phyloP scores from a whole-genome alignment of 1,284 basidiomycete species.

The Marasmius sp. region DNA sequence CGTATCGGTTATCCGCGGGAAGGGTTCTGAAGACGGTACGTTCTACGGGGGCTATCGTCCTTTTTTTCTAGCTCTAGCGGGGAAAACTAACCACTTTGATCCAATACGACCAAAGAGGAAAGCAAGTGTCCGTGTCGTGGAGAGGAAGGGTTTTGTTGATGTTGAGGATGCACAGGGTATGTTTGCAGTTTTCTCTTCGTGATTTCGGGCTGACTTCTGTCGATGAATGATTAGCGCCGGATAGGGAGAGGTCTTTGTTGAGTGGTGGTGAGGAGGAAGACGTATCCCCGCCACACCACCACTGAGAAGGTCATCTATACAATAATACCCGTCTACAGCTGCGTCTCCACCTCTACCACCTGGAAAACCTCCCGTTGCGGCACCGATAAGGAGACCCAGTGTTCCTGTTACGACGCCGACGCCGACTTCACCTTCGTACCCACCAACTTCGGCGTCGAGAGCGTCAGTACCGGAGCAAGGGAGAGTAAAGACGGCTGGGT shows the following conservation, averaged over 20 bases:
- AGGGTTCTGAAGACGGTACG: neutral
- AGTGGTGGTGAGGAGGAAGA: slow-evolving; percentile 31
- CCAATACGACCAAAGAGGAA: too few species aligned
- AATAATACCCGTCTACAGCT: neutral
- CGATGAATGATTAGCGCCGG: too few species aligned
- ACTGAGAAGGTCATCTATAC: slow-evolving; percentile 33
- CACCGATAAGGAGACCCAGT: slow-evolving; percentile 29
- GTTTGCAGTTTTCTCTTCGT: too few species aligned
- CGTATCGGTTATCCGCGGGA: neutral
- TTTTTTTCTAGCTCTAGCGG: too few species aligned
- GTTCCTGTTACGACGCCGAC: slow-evolving; percentile 21
- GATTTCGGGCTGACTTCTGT: too few species aligned
- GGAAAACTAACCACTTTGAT: too few species aligned
- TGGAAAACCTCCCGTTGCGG: slow-evolving; percentile 32
- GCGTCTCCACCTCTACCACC: slow-evolving; percentile 35
- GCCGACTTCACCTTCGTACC: slow-evolving; percentile 18
- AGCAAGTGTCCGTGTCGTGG: too few species aligned
- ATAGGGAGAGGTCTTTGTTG: too few species aligned
- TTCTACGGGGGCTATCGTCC: too few species aligned
- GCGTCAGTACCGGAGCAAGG: slow-evolving; percentile 21
- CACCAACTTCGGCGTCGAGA: slow-evolving; percentile 22
- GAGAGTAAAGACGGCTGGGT: too few species aligned
- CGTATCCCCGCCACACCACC: slow-evolving; percentile 42
- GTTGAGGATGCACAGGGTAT: too few species aligned
- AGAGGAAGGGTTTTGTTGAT: too few species aligned